Percentiles rank a stretch among this genome's conserved stretches.
Conservation (phyloP, 139 green algal species). For the Parachlorella kessleri region DNA sequence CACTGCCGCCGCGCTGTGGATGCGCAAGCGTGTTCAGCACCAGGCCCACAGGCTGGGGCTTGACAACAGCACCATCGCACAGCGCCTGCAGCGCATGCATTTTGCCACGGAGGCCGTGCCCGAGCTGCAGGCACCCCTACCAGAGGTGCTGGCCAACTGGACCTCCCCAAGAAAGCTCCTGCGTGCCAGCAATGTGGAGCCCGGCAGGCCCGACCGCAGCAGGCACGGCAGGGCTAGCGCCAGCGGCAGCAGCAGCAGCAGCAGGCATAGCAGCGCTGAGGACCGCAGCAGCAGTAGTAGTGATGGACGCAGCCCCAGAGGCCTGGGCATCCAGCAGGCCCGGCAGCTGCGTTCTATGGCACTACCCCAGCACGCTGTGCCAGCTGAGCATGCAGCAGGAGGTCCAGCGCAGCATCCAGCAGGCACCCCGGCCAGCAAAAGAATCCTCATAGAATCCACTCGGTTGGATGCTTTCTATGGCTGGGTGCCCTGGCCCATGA, state of each 20-base stretch:
- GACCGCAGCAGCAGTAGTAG: not conserved
- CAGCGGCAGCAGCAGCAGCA: not conserved
- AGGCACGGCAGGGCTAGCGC: no score
- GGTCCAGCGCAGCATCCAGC: no score
- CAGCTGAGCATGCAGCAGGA: no score
- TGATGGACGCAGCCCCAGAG: not conserved
- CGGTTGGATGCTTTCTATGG: conserved; percentile 14
- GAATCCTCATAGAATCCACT: no score
- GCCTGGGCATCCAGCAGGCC: not conserved
- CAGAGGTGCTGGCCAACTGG: conserved; percentile 8
- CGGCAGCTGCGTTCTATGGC: not conserved
- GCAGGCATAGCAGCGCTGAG: not conserved
- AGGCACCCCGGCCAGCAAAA: no score
- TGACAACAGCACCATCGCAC: not conserved
- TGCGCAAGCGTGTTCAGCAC: not conserved
- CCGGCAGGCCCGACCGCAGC: no score
- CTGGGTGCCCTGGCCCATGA: conserved; percentile 6
- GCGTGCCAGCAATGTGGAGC: not conserved
- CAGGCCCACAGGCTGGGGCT: not conserved
- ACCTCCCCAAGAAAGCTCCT: not conserved
- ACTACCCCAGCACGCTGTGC: not conserved
- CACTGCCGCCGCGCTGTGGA: not conserved
- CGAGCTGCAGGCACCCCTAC: not conserved
- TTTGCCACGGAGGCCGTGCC: conserved; percentile 18
- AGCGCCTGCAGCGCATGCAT: conserved; percentile 1